These are phyloP conservation scores for Nelumbo lutea DNA, from an alignment of 164 flowering plant genomes.

Conservation along the genomic window DNA sequence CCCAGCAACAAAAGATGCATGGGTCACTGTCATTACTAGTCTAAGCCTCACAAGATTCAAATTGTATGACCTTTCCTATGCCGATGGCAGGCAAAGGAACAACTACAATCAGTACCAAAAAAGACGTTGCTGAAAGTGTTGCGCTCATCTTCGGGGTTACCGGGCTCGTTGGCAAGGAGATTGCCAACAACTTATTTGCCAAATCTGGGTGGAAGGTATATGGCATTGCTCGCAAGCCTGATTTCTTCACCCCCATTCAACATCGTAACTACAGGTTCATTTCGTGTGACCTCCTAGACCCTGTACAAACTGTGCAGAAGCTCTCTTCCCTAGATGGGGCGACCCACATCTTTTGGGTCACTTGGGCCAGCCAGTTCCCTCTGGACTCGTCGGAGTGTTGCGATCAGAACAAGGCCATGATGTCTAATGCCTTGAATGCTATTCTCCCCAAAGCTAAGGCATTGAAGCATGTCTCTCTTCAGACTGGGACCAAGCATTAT, in stretches of 20 bases:
- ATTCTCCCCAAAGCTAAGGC: conserved; percentile 44
- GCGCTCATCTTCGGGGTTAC: conserved; percentile 79
- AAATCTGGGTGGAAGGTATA: conserved; percentile 58
- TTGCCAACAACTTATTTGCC: conserved; percentile 39
- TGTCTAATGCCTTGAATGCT: conserved; percentile 59
- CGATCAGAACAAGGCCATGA: conserved; percentile 61
- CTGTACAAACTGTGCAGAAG: conserved; percentile 37
- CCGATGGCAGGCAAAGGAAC: conserved; percentile 8
- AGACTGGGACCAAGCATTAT: conserved; percentile 84
- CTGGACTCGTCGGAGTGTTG: conserved; percentile 48
- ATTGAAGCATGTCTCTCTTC: conserved; percentile 72
- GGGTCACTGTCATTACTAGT: neutral
- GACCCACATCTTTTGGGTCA: conserved; percentile 85
- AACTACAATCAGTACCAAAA: neutral
- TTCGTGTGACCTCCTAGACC: conserved; percentile 67
- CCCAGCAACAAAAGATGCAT: neutral
- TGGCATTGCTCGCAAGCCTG: conserved; percentile 57
- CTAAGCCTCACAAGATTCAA: neutral
- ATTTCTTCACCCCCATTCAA: conserved; percentile 4
- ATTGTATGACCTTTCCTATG: neutral
- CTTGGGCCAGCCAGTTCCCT: conserved; percentile 68
- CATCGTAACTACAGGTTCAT: conserved; percentile 47
- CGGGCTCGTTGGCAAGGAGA: conserved; percentile 76
- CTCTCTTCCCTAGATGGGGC: conserved; percentile 43
- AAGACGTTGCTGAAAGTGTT: conserved; percentile 19